Base-by-base conservation (phyloP, 306 rosid species). In the Argentina anserina region DNA sequence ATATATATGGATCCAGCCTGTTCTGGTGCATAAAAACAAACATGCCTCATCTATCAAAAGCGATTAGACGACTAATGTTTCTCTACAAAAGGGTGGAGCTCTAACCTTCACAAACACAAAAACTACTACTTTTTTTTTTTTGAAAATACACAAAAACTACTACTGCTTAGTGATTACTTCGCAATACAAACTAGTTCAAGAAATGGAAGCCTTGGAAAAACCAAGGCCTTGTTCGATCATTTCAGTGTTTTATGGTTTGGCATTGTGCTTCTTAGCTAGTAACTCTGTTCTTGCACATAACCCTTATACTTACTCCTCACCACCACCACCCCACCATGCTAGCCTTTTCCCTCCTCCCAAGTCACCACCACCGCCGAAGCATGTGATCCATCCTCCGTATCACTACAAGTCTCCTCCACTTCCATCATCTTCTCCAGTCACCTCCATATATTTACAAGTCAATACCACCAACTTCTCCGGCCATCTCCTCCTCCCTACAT, bases 401-500 rank as follows among this genome's bases (percentile, higher is more conserved):
- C n/a, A n/a, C n/a, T n/a, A n/a, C n/a, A n/a, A n/a, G n/a, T n/a
- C 41, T 6, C 41, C 41, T 37, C 7, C 41, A 37, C 4, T 77
- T 33, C 4, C 34, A 33, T 4, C 34, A 4, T 4, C 34, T 1
- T 4, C 34, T 33, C 4, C 80, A 5, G 34, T 4, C 34, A 33
- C 34, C 34, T 33, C 4, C 80, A 5, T 76, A n/a, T 0, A 2
- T 46, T n/a, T 46, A 46, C n/a, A 46, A 46, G n/a, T 46, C 52
- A 3, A n/a, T n/a, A 14, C 81, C 81, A 0, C 81, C 82, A 0
- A 77, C 74, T 2, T 49, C 56, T 33, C 0, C 77, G 65, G 0
- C 58, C 82, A 1, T 74, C 85, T 0, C 72, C 85, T 0, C 82
- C 82, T 0, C 83, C 71, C 0, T 55, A 65, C 67, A 4, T 17